phyloP scores from a whole-genome alignment of 2,329 filamentous ascomycete genomes.

The Claviceps monticola region DNA sequence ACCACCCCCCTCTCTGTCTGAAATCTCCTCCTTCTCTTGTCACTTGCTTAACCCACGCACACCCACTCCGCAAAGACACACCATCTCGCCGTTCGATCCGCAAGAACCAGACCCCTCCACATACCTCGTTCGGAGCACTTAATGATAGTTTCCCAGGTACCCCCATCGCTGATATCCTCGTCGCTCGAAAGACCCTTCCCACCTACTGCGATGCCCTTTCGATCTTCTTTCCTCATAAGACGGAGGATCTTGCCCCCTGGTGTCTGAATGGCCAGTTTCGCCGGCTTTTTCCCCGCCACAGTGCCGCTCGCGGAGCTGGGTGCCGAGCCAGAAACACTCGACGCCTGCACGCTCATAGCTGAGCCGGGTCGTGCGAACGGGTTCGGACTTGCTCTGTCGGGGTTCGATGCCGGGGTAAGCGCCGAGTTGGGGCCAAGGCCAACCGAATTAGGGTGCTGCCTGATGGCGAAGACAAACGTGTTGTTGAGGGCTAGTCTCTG shows the following conservation, averaged over 20 bases:
- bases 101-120: slow-evolving; percentile 71
- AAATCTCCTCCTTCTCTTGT: slow-evolving; percentile 8
- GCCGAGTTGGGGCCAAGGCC: slow-evolving; percentile 18
- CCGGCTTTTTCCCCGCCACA: slow-evolving; percentile 61
- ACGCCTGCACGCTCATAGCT: slow-evolving; percentile 50
- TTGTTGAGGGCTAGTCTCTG: slow-evolving; percentile 81
- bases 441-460: slow-evolving; percentile 66
- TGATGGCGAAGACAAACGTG: slow-evolving; percentile 92
- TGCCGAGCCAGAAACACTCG: slow-evolving; percentile 42
- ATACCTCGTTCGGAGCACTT: slow-evolving; percentile 73
- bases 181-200: slow-evolving; percentile 26
- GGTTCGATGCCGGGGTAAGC: slow-evolving; percentile 33
- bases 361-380: slow-evolving; percentile 48
- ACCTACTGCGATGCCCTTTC: slow-evolving; percentile 37
- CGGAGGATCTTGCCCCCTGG: slow-evolving; percentile 89
- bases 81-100: slow-evolving; percentile 73
- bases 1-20: no score
- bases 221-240: slow-evolving; percentile 67
- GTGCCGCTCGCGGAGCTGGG: slow-evolving; percentile 39
- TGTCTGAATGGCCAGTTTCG: slow-evolving; percentile 88
- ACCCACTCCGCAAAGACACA: slow-evolving; percentile 88
- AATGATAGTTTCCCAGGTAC: slow-evolving; percentile 79
- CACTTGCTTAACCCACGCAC: slow-evolving; percentile 30
- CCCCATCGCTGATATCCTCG: slow-evolving; percentile 53
- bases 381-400: slow-evolving; percentile 39